Evolutionary conservation across 805 yeast genomes (phyloP).

Genomic region (Lipomyces oligophaga): DNA sequence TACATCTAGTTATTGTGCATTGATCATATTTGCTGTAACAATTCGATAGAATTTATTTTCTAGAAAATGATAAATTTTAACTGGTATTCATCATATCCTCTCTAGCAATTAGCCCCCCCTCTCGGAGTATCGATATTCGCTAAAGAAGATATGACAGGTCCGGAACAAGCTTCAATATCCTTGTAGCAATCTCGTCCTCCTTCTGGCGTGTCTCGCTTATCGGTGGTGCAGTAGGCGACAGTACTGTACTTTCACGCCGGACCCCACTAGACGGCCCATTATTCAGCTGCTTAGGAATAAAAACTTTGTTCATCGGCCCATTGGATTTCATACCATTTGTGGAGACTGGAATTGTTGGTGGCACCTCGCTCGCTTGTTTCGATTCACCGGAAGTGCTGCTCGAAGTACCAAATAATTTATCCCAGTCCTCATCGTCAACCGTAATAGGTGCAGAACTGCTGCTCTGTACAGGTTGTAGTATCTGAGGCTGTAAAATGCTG

Average conservation of each 20-base stretch:
- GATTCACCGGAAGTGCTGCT: not conserved
- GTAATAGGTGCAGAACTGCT: too few relatives aligned
- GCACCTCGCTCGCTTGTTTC: not conserved
- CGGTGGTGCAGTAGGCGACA: constrained; percentile 31
- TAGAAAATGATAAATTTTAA: not conserved
- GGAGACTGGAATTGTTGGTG: constrained; percentile 16
- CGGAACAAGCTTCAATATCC: constrained; percentile 25
- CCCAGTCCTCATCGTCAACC: too few relatives aligned
- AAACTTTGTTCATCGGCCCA: constrained; percentile 23
- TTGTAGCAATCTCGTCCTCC: constrained; percentile 30
- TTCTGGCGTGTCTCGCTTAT: constrained; percentile 16
- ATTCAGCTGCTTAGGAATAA: constrained; percentile 8
- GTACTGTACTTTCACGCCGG: not conserved
- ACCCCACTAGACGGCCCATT: constrained; percentile 4
- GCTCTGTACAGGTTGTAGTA: too few relatives aligned
- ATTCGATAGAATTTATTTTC: too few relatives aligned
- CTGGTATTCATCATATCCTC: not conserved
- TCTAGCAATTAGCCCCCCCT: too few relatives aligned
- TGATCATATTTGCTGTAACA: not conserved
- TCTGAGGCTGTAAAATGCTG: too few relatives aligned
- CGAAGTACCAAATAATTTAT: too few relatives aligned
- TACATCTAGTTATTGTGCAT: not conserved
- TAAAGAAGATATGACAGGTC: constrained; percentile 15
- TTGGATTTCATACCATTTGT: constrained; percentile 2
- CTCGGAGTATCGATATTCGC: not conserved